A percentile compares a stretch with the other conserved stretches of the same genome.
Conservation (phyloP, 331 rosid species). For the Phaseolus coccineus region DNA sequence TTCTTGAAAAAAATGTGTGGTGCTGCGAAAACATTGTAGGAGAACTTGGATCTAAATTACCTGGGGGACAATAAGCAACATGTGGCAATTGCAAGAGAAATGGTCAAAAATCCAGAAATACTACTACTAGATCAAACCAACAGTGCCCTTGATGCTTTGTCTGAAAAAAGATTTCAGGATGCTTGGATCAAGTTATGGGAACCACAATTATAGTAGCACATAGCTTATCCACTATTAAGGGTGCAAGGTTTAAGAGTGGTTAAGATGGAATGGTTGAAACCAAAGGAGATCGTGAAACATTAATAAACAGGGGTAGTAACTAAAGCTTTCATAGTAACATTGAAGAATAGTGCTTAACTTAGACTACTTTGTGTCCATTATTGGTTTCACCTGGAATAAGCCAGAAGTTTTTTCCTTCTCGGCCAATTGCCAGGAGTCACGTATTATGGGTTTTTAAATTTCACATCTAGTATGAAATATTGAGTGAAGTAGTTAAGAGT, state of each 20-base stretch:
- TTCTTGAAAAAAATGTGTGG: slow-evolving; percentile 12
- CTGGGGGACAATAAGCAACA: not conserved
- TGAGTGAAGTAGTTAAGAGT: not conserved
- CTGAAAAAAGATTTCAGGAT: slow-evolving; percentile 60
- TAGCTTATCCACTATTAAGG: slow-evolving; percentile 54
- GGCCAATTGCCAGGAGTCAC: not conserved
- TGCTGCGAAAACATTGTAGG: not conserved
- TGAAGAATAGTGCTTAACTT: not conserved
- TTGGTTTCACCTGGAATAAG: not conserved
- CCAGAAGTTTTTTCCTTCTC: not conserved
- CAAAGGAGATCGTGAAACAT: slow-evolving; percentile 53
- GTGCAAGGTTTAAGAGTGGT: not conserved
- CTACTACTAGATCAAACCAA: not conserved
- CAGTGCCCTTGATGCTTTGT: slow-evolving; percentile 53
- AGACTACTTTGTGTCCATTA: not conserved
- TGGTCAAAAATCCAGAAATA: not conserved
- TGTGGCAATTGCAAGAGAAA: not conserved
- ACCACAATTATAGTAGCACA: slow-evolving; percentile 62
- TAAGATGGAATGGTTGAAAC: slow-evolving; percentile 42
- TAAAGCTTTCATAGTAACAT: not conserved
- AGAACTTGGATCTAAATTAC: not conserved
- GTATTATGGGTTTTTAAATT: not conserved
- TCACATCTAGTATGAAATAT: not conserved
- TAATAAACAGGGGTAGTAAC: not conserved
- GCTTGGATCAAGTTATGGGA: slow-evolving; percentile 58